phyloP scores from a whole-genome alignment of 2,329 filamentous ascomycete species.

The Rhynchosporium agropyri region DNA sequence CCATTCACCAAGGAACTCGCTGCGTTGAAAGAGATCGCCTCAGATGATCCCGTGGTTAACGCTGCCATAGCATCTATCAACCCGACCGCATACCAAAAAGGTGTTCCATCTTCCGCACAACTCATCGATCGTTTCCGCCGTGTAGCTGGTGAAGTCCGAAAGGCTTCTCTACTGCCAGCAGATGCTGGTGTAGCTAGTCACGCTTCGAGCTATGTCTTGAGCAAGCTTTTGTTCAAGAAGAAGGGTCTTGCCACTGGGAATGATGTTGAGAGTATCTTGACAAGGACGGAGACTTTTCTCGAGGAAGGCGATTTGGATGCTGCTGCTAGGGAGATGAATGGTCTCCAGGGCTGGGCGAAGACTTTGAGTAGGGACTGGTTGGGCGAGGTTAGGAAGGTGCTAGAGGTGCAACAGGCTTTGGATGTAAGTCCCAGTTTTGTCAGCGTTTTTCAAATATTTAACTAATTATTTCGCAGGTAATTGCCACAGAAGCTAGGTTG shows the following conservation, averaged over 20 bases:
- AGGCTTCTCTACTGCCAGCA: constrained; percentile 88
- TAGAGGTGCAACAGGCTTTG: constrained; percentile 94
- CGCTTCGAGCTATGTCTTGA: constrained; percentile 84
- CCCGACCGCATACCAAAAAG: constrained; percentile 88
- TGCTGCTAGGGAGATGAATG: constrained; percentile 94
- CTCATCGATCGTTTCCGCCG: constrained; percentile 95
- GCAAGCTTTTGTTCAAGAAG: constrained; percentile 97
- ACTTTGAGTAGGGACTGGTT: constrained; percentile 94
- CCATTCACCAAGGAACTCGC: constrained; percentile 93
- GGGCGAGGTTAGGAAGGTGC: constrained; percentile 82
- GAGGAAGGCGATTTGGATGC: constrained; percentile 92
- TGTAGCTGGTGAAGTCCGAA: constrained; percentile 88
- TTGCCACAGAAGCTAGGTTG: constrained; percentile 85
- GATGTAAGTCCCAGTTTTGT: constrained; percentile 67
- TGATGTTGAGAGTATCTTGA: constrained; percentile 92
- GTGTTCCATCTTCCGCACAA: constrained; percentile 79
- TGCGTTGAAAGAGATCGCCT: constrained; percentile 88
- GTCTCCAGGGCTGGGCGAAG: constrained; percentile 90
- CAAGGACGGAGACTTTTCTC: constrained; percentile 83
- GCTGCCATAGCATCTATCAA: constrained; percentile 97
- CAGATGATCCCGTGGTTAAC: constrained; percentile 81
- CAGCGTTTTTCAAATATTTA: constrained; percentile 13
- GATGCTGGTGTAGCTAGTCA: constrained; percentile 94
- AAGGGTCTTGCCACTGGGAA: constrained; percentile 78
- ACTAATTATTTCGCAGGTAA: constrained; percentile 61